Conservation (phyloP, 2,329 filamentous ascomycete genomes). For the Fusarium paranaense region DNA sequence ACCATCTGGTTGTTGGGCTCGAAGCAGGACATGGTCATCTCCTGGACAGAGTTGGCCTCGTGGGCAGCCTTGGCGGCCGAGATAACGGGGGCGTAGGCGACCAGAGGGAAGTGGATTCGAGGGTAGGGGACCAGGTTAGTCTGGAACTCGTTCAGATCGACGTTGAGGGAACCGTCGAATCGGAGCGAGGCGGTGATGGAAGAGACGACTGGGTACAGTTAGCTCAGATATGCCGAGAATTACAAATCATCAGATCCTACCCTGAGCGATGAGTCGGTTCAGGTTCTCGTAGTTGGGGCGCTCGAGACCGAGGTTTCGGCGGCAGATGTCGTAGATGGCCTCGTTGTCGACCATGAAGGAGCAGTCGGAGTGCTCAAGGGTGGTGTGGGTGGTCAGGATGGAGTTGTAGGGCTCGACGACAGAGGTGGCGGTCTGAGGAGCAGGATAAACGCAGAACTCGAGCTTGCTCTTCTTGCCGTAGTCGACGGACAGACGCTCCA, state of each 20-base stretch:
- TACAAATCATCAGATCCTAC: constrained; percentile 57
- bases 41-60: constrained; percentile 97
- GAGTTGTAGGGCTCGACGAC: constrained; percentile 99
- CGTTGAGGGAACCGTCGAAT: constrained; percentile 98
- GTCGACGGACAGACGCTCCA: constrained; percentile 98
- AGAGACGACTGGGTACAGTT: constrained; percentile 78
- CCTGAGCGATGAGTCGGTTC: constrained; percentile 98
- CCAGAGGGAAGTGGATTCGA: constrained; percentile 98
- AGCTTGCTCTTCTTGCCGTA: constrained; percentile 99
- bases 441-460: constrained; percentile 99
- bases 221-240: constrained; percentile 20
- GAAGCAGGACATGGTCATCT: constrained; percentile 99
- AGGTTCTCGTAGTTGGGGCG: constrained; percentile 98
- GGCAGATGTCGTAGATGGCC: constrained; percentile 99
- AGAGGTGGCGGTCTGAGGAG: constrained; percentile 95
- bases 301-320: constrained; percentile 96
- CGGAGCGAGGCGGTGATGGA: constrained; percentile 98
- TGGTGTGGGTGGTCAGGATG: constrained; percentile 98
- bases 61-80: constrained; percentile 95
- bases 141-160: constrained; percentile 99
- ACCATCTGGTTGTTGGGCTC: constrained; percentile 99
- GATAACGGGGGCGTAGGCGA: constrained; percentile 94
- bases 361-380: constrained; percentile 99
- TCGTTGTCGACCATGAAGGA: constrained; percentile 99
- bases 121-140: constrained; percentile 99